Evolutionary conservation across 208 protist genomes (phyloP).

Genomic region (Plasmodiophora brassicae): DNA sequence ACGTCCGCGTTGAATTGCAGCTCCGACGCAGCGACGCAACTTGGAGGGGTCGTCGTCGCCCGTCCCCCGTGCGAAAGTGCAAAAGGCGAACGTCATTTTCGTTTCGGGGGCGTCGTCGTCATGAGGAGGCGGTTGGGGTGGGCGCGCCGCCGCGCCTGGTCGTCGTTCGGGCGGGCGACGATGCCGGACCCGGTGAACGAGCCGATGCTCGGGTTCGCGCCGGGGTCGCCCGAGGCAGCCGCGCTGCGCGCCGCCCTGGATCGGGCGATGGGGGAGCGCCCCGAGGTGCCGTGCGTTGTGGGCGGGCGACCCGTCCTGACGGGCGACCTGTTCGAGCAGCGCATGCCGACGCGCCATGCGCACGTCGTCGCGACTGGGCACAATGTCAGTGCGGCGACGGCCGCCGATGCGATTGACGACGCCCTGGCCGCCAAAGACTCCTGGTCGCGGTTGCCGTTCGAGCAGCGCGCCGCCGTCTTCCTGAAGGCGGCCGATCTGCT

Average conservation of each 20-base stretch:
- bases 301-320: not conserved
- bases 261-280: not conserved
- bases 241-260: not conserved
- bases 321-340: not conserved
- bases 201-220: not conserved
- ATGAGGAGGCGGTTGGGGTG: too few relatives aligned
- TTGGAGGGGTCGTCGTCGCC: too few relatives aligned
- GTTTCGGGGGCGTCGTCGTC: too few relatives aligned
- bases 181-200: slow-evolving; percentile 5
- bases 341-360: not conserved
- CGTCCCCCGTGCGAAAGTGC: too few relatives aligned
- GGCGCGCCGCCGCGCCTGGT: not conserved
- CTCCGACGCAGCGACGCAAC: too few relatives aligned
- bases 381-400: not conserved
- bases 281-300: slow-evolving; percentile 8
- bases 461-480: slow-evolving; percentile 83
- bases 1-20: too few relatives aligned
- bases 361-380: not conserved
- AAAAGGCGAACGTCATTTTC: too few relatives aligned
- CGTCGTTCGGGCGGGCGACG: not conserved
- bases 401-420: slow-evolving; percentile 70
- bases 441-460: slow-evolving; percentile 74
- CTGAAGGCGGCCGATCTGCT: slow-evolving; percentile 69
- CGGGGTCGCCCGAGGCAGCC: not conserved
- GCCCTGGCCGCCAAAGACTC: slow-evolving; percentile 68